A percentile compares a stretch with the other conserved stretches of the same genome.
Conservation (phyloP, 2,329 filamentous ascomycete genomes). For the Penicillium brevicompactum region DNA sequence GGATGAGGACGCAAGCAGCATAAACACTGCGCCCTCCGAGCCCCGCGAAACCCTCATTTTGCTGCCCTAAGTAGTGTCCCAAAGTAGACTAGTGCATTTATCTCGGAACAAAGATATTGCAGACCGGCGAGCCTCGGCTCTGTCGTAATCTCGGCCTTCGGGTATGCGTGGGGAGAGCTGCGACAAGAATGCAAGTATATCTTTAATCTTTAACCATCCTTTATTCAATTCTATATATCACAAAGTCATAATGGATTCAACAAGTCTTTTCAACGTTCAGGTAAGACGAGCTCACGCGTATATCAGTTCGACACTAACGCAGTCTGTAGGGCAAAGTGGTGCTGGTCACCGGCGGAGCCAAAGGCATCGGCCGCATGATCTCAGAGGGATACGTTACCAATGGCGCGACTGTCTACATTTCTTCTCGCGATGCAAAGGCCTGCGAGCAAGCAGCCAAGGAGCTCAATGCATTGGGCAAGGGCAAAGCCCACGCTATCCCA, state of each 20-base stretch:
- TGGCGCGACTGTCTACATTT: constrained; percentile 56
- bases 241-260: constrained; percentile 52
- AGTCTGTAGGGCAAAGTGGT: constrained; percentile 45
- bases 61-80: constrained; percentile 28
- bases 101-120: constrained; percentile 16
- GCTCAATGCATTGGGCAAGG: constrained; percentile 55
- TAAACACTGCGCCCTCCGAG: constrained; percentile 11
- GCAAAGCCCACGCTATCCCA: constrained; percentile 53
- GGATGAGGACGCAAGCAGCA: constrained; percentile 1
- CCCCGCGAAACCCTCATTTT: constrained; percentile 34
- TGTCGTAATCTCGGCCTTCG: constrained; percentile 24
- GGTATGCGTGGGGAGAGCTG: constrained; percentile 17
- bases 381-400: constrained; percentile 57
- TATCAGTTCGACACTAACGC: constrained; percentile 39
- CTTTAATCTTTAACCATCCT: not conserved
- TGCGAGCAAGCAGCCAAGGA: constrained; percentile 50
- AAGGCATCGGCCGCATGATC: constrained; percentile 58
- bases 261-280: constrained; percentile 62
- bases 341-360: constrained; percentile 55
- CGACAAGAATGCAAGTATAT: constrained; percentile 8
- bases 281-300: constrained; percentile 46
- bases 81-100: constrained; percentile 20
- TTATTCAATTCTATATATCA: not conserved
- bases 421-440: constrained; percentile 55
- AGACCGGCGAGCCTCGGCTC: constrained; percentile 30